phyloP scores from a whole-genome alignment of 345 rosid species.

The Durio zibethinus region DNA sequence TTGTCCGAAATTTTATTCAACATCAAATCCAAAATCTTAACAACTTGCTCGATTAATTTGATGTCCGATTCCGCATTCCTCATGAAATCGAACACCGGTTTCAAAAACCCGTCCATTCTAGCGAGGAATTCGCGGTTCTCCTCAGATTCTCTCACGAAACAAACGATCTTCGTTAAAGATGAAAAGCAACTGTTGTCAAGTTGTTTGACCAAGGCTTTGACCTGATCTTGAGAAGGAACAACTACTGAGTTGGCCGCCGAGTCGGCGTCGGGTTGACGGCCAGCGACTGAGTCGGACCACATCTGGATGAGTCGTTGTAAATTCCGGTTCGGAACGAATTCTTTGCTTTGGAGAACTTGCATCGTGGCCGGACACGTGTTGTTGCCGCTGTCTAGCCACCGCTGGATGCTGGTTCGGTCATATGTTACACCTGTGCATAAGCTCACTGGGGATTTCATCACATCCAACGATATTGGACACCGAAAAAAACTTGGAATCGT shows the following conservation, averaged over 20 bases:
- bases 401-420: conserved; percentile 81
- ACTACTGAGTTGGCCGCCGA: not conserved
- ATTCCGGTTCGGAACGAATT: conserved; percentile 74
- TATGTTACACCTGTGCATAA: conserved; percentile 94
- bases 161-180: conserved; percentile 33
- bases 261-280: conserved; percentile 18
- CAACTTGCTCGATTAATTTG: conserved; percentile 33
- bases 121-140: conserved; percentile 53
- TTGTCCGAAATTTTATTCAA: conserved; percentile 34
- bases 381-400: conserved; percentile 87
- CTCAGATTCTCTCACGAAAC: conserved; percentile 54
- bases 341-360: conserved; percentile 74
- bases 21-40: conserved; percentile 45
- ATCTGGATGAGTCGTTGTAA: conserved; percentile 74
- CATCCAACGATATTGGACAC: conserved; percentile 95
- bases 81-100: conserved; percentile 50
- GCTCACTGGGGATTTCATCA: conserved; percentile 91
- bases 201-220: conserved; percentile 25
- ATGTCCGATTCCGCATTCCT: conserved; percentile 29
- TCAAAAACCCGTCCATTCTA: conserved; percentile 39
- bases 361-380: conserved; percentile 95
- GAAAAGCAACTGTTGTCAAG: conserved; percentile 22
- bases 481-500: conserved; percentile 74
- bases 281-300: conserved; percentile 67
- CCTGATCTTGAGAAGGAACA: conserved; percentile 34